These are phyloP conservation scores for Borealophlyctis nickersoniae DNA, from an alignment of 192 early-diverging fungal genomes.

Conservation along the genomic window DNA sequence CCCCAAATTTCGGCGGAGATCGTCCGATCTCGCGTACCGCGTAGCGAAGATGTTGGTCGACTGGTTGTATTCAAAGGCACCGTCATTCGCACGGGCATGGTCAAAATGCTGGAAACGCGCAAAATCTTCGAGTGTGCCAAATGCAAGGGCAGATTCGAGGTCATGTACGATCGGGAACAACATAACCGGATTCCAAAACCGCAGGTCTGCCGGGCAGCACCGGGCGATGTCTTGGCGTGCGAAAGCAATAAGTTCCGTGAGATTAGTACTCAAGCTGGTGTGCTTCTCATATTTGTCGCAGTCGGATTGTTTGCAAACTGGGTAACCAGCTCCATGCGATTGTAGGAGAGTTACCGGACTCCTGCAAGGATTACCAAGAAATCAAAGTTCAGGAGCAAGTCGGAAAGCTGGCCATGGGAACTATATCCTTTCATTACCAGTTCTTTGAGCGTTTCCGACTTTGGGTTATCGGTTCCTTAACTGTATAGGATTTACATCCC, in stretches of 20 bases:
- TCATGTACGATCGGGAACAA: constrained; percentile 62
- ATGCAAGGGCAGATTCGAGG: constrained; percentile 56
- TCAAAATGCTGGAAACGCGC: constrained; percentile 67
- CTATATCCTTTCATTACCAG: constrained; percentile 45
- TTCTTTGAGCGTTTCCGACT: background rate
- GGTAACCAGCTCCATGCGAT: too few species aligned
- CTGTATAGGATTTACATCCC: constrained; percentile 31
- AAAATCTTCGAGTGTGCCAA: constrained; percentile 49
- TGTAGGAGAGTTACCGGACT: constrained; percentile 40
- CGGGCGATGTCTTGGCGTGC: constrained; percentile 34
- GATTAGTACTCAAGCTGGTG: constrained; percentile 30
- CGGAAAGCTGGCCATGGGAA: constrained; percentile 60
- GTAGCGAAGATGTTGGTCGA: constrained; percentile 54
- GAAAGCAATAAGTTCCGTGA: constrained; percentile 50
- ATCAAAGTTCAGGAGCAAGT: constrained; percentile 75
- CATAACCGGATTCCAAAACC: constrained; percentile 59
- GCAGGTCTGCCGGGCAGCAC: constrained; percentile 46
- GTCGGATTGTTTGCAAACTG: too few species aligned
- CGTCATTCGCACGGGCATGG: constrained; percentile 62
- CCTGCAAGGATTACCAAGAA: constrained; percentile 74
- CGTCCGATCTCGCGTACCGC: constrained; percentile 50
- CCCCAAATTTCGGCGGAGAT: constrained; percentile 10
- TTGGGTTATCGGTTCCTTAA: background rate
- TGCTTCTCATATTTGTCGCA: too few species aligned
- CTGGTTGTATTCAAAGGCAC: constrained; percentile 63